Percentiles rank a stretch among this genome's conserved stretches.
Conservation (phyloP, 192 early-diverging fungal genomes). For the Gryganskiella cystojenkinii region DNA sequence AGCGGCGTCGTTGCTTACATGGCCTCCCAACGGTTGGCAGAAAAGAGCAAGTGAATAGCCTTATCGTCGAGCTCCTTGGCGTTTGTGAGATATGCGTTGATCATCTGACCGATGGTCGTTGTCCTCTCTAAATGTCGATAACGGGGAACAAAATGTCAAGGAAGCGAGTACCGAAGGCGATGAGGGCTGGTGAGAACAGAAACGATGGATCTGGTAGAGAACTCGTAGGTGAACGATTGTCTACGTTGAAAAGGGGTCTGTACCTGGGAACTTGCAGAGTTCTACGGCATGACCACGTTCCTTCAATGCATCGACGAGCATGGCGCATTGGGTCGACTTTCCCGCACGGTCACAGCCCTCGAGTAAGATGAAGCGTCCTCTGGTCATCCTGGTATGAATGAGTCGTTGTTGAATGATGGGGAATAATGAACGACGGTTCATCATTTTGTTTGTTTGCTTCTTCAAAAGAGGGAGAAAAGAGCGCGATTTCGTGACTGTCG, state of each 20-base stretch:
- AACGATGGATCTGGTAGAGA: too few relatives aligned
- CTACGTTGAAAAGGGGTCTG: not conserved
- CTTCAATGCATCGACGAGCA: conserved; percentile 70
- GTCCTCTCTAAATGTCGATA: conserved; percentile 76
- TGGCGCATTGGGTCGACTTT: conserved; percentile 89
- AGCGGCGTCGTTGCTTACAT: conserved; percentile 61
- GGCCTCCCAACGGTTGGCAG: conserved; percentile 95
- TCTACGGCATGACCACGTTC: conserved; percentile 54
- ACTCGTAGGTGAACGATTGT: not conserved
- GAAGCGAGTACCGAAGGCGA: too few relatives aligned
- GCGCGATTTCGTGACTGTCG: too few relatives aligned
- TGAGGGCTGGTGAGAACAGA: too few relatives aligned
- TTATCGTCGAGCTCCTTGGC: conserved; percentile 78
- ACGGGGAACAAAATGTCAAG: not conserved
- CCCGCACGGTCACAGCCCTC: conserved; percentile 96
- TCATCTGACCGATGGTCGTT: conserved; percentile 91
- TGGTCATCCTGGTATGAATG: conserved; percentile 36
- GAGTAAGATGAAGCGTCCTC: conserved; percentile 91
- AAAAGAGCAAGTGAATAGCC: conserved; percentile 93
- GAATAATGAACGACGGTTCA: too few relatives aligned
- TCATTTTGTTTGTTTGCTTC: not conserved
- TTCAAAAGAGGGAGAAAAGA: not conserved
- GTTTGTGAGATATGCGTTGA: conserved; percentile 85
- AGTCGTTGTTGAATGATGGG: not conserved
- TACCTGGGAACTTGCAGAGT: conserved; percentile 88